phyloP scores from a whole-genome alignment of 2,329 filamentous ascomycete species.

The Penicillium sp. region DNA sequence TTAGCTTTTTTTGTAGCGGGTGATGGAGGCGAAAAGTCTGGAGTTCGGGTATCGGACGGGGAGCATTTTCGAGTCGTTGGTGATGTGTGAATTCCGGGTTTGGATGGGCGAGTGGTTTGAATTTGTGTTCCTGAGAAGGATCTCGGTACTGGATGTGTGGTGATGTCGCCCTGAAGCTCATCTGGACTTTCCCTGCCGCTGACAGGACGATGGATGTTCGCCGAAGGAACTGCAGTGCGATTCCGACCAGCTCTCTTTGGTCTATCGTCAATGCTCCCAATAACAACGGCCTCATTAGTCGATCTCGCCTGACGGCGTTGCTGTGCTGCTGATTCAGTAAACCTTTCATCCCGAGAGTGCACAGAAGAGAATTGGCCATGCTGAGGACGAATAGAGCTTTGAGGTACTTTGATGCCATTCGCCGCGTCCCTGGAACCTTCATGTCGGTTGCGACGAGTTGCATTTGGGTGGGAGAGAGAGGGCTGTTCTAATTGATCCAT shows the following conservation, averaged over 20 bases:
- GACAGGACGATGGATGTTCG: constrained; percentile 5
- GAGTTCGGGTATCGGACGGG: constrained; percentile 34
- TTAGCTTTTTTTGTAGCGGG: constrained; percentile 16
- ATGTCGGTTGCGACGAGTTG: neutral
- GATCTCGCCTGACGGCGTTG: constrained; percentile 20
- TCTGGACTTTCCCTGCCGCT: constrained; percentile 39
- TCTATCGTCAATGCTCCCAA: neutral
- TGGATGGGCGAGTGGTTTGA: neutral
- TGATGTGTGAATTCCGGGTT: constrained; percentile 2
- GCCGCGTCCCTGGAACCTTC: constrained; percentile 26
- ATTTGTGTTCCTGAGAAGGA: constrained; percentile 6
- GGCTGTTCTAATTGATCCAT: neutral
- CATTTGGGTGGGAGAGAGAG: neutral
- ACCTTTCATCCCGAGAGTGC: constrained; percentile 22
- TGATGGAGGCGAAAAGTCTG: constrained; percentile 25
- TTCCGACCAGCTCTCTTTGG: neutral
- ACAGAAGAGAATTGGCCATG: constrained; percentile 3
- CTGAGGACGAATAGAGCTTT: neutral
- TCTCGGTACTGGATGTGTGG: constrained; percentile 23
- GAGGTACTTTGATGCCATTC: constrained; percentile 9
- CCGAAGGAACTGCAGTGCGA: neutral
- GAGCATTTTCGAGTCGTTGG: constrained; percentile 21
- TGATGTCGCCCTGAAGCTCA: constrained; percentile 40
- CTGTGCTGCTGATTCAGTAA: constrained; percentile 25
- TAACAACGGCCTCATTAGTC: neutral